Evolutionary conservation across 345 rosid species (phyloP).

Genomic region (Gossypium arboreum): DNA sequence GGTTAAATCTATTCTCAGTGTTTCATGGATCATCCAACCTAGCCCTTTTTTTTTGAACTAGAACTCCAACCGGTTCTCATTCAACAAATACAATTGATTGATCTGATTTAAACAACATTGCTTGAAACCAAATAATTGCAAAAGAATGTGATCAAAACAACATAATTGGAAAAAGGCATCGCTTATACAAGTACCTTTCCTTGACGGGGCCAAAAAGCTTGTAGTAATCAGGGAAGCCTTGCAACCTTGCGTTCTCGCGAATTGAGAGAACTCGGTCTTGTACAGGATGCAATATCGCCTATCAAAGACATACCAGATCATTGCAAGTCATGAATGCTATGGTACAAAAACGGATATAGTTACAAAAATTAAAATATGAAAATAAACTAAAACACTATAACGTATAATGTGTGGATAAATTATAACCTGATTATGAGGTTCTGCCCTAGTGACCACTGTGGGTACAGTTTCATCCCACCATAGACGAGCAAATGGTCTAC

Average conservation of each 20-base stretch:
- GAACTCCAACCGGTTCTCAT: no score
- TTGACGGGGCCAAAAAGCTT: conserved; percentile 58
- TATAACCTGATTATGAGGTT: conserved; percentile 71
- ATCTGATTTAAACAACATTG: not conserved
- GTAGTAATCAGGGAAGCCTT: conserved; percentile 72
- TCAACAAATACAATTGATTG: no score
- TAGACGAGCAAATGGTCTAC: conserved; percentile 73
- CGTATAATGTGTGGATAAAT: no score
- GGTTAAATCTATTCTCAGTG: no score
- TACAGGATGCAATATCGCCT: conserved; percentile 62
- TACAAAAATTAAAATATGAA: no score
- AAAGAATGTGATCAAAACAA: no score
- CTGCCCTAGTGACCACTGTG: conserved; percentile 73
- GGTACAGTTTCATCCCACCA: conserved; percentile 93
- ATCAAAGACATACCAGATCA: not conserved
- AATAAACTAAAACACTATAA: no score
- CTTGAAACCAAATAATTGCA: not conserved
- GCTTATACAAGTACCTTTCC: conserved; percentile 39
- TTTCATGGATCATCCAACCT: no score
- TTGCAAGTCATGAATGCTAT: not conserved
- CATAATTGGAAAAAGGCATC: not conserved
- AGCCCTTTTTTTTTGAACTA: no score
- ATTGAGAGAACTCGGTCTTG: conserved; percentile 64
- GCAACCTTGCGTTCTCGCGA: conserved; percentile 70
- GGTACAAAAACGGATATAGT: no score